Conservation (phyloP, 1,284 basidiomycete genomes). For the Bondarzewia mesenterica region DNA sequence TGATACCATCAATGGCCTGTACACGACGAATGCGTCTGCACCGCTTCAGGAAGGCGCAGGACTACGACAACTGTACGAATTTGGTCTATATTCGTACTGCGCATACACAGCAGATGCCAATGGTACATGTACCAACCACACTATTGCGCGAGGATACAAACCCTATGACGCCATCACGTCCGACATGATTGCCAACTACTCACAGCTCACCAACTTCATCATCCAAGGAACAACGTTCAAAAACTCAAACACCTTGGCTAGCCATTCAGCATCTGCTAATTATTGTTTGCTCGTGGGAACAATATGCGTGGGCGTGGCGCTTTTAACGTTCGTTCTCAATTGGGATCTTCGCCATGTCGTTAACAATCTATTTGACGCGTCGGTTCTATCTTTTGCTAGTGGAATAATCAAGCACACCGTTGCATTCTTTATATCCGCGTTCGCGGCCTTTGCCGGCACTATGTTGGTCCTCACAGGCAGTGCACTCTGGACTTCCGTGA, state of each 20-base stretch:
- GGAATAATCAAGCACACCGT: slow-evolving; percentile 58
- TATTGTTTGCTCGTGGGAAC: slow-evolving; percentile 70
- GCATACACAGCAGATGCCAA: slow-evolving; percentile 52
- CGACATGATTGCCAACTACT: slow-evolving; percentile 62
- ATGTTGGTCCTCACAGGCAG: slow-evolving; percentile 61
- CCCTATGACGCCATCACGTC: slow-evolving; percentile 53
- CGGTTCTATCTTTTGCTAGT: slow-evolving; percentile 28
- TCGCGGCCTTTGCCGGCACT: slow-evolving; percentile 51
- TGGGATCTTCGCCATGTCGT: slow-evolving; percentile 8
- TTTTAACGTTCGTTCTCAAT: slow-evolving; percentile 45
- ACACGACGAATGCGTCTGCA: slow-evolving; percentile 55
- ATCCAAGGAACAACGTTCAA: slow-evolving; percentile 47
- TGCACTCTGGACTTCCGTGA: slow-evolving; percentile 68
- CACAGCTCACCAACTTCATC: slow-evolving; percentile 45
- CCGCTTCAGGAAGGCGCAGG: slow-evolving; percentile 51
- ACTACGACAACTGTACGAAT: slow-evolving; percentile 63
- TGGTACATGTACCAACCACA: slow-evolving; percentile 59
- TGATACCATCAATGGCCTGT: slow-evolving; percentile 57
- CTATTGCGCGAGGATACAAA: slow-evolving; percentile 47
- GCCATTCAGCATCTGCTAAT: slow-evolving; percentile 61
- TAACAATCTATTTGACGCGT: slow-evolving; percentile 1
- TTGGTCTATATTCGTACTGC: slow-evolving; percentile 73
- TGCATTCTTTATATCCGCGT: slow-evolving; percentile 61
- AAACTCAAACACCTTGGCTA: slow-evolving; percentile 53
- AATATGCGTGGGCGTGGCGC: slow-evolving; percentile 53